These are phyloP conservation scores for Talaromyces sp. DNA, from an alignment of 2,329 filamentous ascomycete genomes.

Conservation along the genomic window DNA sequence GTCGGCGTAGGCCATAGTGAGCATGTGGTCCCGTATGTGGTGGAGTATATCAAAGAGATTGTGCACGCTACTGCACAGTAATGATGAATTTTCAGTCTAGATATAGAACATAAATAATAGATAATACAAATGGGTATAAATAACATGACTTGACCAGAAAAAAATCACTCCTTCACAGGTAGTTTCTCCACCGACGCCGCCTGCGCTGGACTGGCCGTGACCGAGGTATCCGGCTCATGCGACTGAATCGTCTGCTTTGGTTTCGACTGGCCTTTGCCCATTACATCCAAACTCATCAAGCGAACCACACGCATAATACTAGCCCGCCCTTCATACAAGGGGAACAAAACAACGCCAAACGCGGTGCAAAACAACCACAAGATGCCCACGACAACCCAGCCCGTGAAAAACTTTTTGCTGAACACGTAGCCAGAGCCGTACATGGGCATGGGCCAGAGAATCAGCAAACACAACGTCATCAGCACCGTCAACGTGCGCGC, in stretches of 20 bases:
- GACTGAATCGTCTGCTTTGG: constrained; percentile 16
- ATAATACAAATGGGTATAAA: neutral
- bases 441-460: constrained; percentile 91
- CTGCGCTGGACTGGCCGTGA: constrained; percentile 37
- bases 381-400: constrained; percentile 72
- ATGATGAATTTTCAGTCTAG: neutral
- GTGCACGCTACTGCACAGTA: neutral
- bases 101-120: neutral
- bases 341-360: constrained; percentile 72
- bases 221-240: constrained; percentile 33
- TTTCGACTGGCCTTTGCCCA: constrained; percentile 27
- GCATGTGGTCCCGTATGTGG: constrained; percentile 10
- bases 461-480: constrained; percentile 65
- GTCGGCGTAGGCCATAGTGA: constrained; percentile 9
- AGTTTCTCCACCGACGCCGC: constrained; percentile 45
- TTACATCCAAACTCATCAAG: constrained; percentile 58
- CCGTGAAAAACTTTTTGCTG: constrained; percentile 74
- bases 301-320: constrained; percentile 60
- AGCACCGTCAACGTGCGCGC: constrained; percentile 54
- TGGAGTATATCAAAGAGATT: constrained; percentile 8
- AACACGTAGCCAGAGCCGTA: constrained; percentile 80
- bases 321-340: constrained; percentile 69
- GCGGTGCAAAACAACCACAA: constrained; percentile 73
- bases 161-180: constrained; percentile 21
- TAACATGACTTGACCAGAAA: neutral